Evolutionary conservation across 768 basidiomycete genomes (phyloP).

Genomic region (Kwoniella dejecticola): DNA sequence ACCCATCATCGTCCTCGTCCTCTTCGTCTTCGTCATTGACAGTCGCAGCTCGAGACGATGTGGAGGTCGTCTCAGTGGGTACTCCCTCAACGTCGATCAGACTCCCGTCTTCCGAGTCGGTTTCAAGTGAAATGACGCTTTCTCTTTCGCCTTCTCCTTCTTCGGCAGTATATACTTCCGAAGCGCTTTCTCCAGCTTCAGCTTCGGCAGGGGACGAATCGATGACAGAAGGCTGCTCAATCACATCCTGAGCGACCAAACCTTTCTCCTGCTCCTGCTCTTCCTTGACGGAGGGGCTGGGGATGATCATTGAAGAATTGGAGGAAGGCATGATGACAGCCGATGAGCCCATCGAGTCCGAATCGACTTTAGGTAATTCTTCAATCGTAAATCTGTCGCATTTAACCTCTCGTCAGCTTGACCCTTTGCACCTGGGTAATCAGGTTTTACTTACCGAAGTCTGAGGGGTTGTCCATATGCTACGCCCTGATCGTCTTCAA

Average conservation of each 20-base stretch:
- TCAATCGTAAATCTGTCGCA: slow-evolving; percentile 32
- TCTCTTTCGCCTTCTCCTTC: slow-evolving; percentile 23
- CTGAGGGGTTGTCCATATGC: slow-evolving; percentile 48
- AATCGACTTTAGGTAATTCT: slow-evolving; percentile 25
- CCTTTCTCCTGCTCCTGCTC: neutral
- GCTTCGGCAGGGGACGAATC: neutral
- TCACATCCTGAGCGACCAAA: neutral
- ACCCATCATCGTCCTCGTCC: slow-evolving; percentile 33
- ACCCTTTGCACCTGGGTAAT: neutral
- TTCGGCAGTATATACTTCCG: neutral
- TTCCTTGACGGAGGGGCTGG: neutral
- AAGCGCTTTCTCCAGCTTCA: neutral
- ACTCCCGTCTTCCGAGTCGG: slow-evolving; percentile 7
- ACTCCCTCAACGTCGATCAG: slow-evolving; percentile 53
- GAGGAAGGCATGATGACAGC: slow-evolving; percentile 49
- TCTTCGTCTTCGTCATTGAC: slow-evolving; percentile 14
- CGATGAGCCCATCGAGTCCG: slow-evolving; percentile 37
- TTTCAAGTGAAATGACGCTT: slow-evolving; percentile 17
- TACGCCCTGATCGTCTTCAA: slow-evolving; percentile 45
- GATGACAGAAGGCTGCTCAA: too few relatives aligned
- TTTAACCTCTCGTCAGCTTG: neutral
- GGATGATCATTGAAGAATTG: slow-evolving; percentile 10
- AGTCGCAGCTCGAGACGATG: slow-evolving; percentile 2
- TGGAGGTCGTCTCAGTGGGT: slow-evolving; percentile 56
- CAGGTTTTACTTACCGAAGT: slow-evolving; percentile 38